A percentile compares a stretch with the other conserved stretches of the same genome.
Conservation (phyloP, 352 stramenopile genomes). For the Pseudoperonospora humuli region DNA sequence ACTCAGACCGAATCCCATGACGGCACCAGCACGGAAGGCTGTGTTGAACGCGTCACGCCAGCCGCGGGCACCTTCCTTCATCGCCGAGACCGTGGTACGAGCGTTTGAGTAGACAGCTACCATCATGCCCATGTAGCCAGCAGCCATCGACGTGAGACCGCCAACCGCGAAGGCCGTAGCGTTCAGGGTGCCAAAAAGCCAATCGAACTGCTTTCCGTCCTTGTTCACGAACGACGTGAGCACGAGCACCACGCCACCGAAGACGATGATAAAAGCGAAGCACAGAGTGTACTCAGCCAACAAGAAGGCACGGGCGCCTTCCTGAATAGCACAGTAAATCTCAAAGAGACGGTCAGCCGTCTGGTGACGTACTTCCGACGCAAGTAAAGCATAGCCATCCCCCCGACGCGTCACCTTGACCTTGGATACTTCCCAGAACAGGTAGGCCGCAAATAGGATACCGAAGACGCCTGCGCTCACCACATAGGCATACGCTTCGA, state of each 20-base stretch:
- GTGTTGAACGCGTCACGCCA: constrained; percentile 97
- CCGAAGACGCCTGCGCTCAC: constrained; percentile 61
- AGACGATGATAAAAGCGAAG: constrained; percentile 93
- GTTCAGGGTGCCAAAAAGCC: constrained; percentile 90
- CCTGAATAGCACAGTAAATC: constrained; percentile 95
- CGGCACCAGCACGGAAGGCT: constrained; percentile 95
- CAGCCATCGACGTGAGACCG: constrained; percentile 95
- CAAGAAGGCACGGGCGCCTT: constrained; percentile 97
- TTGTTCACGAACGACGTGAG: constrained; percentile 89
- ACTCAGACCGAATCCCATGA: constrained; percentile 99
- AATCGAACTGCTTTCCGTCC: constrained; percentile 76
- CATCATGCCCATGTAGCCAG: constrained; percentile 99
- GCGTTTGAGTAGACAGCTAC: constrained; percentile 99
- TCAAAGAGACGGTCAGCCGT: constrained; percentile 82
- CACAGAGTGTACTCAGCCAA: constrained; percentile 97
- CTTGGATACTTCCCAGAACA: constrained; percentile 87
- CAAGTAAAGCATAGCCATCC: constrained; percentile 73
- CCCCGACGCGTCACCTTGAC: constrained; percentile 81
- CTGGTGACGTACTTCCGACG: constrained; percentile 67
- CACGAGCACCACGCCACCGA: constrained; percentile 82
- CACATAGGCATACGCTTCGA: constrained; percentile 62
- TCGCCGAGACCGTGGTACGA: constrained; percentile 95
- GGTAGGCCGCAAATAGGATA: constrained; percentile 72
- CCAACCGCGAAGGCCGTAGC: constrained; percentile 96
- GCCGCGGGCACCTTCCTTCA: constrained; percentile 88